A percentile compares a stretch with the other conserved stretches of the same genome.
These are phyloP conservation scores for Inga laurina DNA, from an alignment of 306 rosid species.

Conservation along the genomic window DNA sequence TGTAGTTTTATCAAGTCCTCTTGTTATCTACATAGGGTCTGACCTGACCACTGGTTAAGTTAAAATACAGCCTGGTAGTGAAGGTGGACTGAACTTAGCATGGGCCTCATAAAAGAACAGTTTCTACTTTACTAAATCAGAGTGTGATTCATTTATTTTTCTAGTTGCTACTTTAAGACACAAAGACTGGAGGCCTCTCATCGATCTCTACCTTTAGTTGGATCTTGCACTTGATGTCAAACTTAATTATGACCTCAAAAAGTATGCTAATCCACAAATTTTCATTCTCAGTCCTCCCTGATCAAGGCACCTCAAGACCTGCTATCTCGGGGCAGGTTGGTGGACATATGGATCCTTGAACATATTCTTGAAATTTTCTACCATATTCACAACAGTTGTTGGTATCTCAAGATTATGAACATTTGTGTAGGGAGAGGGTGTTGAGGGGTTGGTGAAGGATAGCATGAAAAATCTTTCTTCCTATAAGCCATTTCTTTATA, in stretches of 20 bases:
- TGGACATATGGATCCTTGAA: not conserved
- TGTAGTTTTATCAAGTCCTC: not conserved
- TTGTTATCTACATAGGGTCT: not conserved
- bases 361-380: not conserved
- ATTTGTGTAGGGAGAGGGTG: not conserved
- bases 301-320: not conserved
- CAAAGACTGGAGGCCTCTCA: not conserved
- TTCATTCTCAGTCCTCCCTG: not conserved
- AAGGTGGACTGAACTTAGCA: constrained; percentile 5
- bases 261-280: not conserved
- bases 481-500: not conserved
- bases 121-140: not conserved
- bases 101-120: not conserved
- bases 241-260: not conserved
- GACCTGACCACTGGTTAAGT: constrained; percentile 1
- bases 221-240: not conserved
- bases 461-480: constrained; percentile 5
- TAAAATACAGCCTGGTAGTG: not conserved
- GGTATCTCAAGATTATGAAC: constrained; percentile 9
- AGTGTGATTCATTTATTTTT: not conserved
- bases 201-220: not conserved
- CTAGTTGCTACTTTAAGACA: not conserved
- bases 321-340: not conserved
- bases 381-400: too few relatives aligned
- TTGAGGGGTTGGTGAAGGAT: not conserved